phyloP scores from a whole-genome alignment of 768 basidiomycete genomes.

The Phaeotremella fagi region DNA sequence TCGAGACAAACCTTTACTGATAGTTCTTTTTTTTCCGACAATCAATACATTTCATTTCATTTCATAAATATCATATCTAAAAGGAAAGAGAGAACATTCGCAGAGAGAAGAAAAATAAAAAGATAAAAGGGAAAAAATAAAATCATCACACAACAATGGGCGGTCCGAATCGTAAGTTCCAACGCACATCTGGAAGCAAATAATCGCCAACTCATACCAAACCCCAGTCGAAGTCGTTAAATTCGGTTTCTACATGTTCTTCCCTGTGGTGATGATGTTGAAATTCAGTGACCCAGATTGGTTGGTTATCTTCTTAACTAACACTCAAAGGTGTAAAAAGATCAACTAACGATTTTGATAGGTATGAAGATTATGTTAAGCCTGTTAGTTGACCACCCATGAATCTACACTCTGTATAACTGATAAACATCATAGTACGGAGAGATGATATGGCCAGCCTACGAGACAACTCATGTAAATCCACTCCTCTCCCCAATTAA shows the following conservation, averaged over 20 bases:
- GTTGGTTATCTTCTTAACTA: slow-evolving; percentile 18
- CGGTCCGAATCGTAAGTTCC: slow-evolving; percentile 15
- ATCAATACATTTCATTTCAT: too few relatives aligned
- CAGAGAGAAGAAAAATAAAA: too few relatives aligned
- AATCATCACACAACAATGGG: too few relatives aligned
- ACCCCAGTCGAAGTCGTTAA: slow-evolving; percentile 44
- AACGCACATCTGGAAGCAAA: neutral
- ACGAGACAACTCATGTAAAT: slow-evolving; percentile 31
- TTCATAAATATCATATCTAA: too few relatives aligned
- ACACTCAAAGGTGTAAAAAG: too few relatives aligned
- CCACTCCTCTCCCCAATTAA: neutral
- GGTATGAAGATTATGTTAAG: slow-evolving; percentile 34
- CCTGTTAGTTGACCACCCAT: slow-evolving; percentile 16
- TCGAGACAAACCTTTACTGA: too few relatives aligned
- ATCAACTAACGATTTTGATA: slow-evolving; percentile 2
- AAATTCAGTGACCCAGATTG: slow-evolving; percentile 45
- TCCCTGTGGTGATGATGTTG: slow-evolving; percentile 39
- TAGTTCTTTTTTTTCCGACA: too few relatives aligned
- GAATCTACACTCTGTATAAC: neutral
- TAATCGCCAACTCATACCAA: too few relatives aligned
- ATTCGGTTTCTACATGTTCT: slow-evolving; percentile 46
- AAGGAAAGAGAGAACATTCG: too few relatives aligned
- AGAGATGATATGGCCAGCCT: slow-evolving; percentile 32
- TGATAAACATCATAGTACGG: slow-evolving; percentile 23
- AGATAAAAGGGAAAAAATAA: too few relatives aligned